phyloP scores from a whole-genome alignment of 2,329 filamentous ascomycete genomes.

The Teratosphaeria viscida region DNA sequence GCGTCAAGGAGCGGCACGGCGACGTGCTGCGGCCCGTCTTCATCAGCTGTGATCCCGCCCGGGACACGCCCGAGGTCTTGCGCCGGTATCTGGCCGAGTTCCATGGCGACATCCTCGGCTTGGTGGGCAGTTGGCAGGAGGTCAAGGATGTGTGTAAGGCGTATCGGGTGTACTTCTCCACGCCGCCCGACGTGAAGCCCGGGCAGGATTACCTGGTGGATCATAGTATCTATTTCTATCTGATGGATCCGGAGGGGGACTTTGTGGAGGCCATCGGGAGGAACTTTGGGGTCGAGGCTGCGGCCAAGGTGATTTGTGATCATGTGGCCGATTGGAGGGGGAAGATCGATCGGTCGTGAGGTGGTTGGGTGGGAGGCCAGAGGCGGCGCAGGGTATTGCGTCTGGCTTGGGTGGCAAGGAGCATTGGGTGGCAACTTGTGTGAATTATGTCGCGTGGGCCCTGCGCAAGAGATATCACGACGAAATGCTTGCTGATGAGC shows the following conservation, averaged over 20 bases:
- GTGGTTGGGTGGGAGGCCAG: neutral
- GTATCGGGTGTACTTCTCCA: slow-evolving; percentile 96
- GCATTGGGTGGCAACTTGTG: neutral
- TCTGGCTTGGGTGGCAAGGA: neutral
- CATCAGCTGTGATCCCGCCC: slow-evolving; percentile 87
- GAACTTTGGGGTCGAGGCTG: slow-evolving; percentile 84
- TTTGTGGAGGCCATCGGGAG: slow-evolving; percentile 95
- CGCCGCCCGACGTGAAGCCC: slow-evolving; percentile 74
- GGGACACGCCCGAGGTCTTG: slow-evolving; percentile 76
- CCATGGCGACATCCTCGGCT: slow-evolving; percentile 71
- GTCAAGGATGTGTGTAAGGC: slow-evolving; percentile 91
- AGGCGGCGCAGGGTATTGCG: neutral
- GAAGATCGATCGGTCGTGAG: slow-evolving; percentile 35
- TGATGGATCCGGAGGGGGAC: slow-evolving; percentile 97
- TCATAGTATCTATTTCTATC: slow-evolving; percentile 98
- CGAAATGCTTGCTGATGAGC: neutral
- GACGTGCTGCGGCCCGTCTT: slow-evolving; percentile 66
- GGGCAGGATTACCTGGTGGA: slow-evolving; percentile 97
- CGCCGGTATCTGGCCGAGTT: slow-evolving; percentile 85
- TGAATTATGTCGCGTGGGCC: neutral
- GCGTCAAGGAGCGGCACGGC: slow-evolving; percentile 40
- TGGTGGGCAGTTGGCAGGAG: slow-evolving; percentile 89
- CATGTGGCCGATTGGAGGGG: slow-evolving; percentile 73
- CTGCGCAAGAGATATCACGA: neutral
- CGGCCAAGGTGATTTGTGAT: slow-evolving; percentile 69